Base-by-base conservation (phyloP, 441 rosid species). In the Mallotus japonicus region DNA sequence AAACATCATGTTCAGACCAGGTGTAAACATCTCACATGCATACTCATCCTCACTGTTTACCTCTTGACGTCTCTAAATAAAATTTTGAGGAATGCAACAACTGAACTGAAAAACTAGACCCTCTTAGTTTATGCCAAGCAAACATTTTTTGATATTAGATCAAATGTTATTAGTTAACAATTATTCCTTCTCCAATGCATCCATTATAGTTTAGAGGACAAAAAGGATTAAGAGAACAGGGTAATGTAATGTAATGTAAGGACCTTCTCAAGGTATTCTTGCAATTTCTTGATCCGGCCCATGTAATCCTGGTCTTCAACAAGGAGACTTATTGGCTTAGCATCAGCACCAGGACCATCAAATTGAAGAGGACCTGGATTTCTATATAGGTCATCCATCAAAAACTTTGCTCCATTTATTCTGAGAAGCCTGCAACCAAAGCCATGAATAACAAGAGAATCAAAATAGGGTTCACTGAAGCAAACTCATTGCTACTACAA, bases 241-340 rank as follows among this genome's bases (percentile, higher is more conserved):
- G 34, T 66, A 65, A 24, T 51, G 46, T 59, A 65, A 24, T 51
- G 46, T 59, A 47, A 59, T 4, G 6, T 17, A 22, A 11, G 77
- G 55, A 95, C 99, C 98, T 92, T 86, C 75, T 93, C 97, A 47
- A 95, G 90, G 81, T 93, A 90, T 75, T 85, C 95, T 81, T 92
- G 97, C 72, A 95, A 86, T 80, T 87, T 80, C 90, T 93, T 93
- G 76, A 93, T 95, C 67, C 98, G 87, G 15, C 99, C 99, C 98
- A 95, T 93, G 91, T 95, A 95, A 87, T 95, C 99, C 87, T 90
- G 97, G 79, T 95, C 99, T 86, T 95, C 99, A 73, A 95, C 98
- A 60, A 97, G 89, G 4, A 93, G 87, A 54, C 86, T 85, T 58
- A 93, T 80, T 55, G 97, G 88, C 86, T 87, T 93, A 40, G 97